These are phyloP conservation scores for Pestalotiopsis fici DNA, from an alignment of 2,329 filamentous ascomycete genomes.

Conservation along the genomic window DNA sequence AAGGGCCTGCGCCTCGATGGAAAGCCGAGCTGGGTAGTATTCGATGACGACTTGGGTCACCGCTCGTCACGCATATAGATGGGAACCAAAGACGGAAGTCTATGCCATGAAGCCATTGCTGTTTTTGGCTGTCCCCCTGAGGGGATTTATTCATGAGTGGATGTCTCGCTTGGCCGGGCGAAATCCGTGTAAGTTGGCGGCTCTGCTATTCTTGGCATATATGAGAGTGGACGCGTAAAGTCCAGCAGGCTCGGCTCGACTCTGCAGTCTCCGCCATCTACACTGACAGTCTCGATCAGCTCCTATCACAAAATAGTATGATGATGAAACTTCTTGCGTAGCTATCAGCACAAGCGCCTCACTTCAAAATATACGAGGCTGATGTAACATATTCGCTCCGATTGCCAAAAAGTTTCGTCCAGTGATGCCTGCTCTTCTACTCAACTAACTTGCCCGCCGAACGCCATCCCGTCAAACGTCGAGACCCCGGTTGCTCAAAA, in stretches of 20 bases:
- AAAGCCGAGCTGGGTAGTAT: neutral
- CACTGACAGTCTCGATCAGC: no score
- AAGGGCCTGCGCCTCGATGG: constrained; percentile 1
- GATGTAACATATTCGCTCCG: no score
- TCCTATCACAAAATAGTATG: no score
- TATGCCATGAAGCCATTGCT: neutral
- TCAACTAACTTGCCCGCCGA: neutral
- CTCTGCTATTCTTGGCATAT: neutral
- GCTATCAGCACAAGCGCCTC: no score
- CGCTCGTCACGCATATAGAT: neutral
- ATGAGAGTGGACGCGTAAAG: neutral
- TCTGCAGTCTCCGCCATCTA: no score
- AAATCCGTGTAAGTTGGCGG: neutral
- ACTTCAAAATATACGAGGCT: no score
- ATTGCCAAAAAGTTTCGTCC: neutral
- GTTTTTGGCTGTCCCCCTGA: neutral
- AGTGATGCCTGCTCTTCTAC: neutral
- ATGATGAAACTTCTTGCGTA: no score
- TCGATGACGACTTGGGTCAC: neutral
- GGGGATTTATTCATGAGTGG: neutral
- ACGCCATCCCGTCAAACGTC: neutral
- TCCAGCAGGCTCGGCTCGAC: no score
- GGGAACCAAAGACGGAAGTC: neutral
- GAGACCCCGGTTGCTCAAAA: neutral
- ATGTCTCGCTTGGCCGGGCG: neutral